Base-by-base conservation (phyloP, 331 rosid genomes). In the Pyrus hybrid region DNA sequence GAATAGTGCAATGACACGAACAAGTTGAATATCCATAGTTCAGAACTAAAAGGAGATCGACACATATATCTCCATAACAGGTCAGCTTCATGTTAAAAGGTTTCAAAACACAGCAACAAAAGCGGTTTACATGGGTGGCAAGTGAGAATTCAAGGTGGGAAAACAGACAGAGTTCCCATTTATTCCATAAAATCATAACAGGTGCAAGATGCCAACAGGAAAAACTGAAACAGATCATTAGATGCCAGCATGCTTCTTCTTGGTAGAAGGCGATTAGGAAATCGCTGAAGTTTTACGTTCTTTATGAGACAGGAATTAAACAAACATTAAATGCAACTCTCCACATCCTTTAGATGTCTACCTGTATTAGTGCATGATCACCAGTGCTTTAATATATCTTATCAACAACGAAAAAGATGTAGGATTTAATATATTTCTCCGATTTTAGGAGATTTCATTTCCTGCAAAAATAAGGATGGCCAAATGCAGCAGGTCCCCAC, bases 401-500 rank as follows among this genome's bases (percentile, higher is more conserved):
- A 63, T 63, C 45, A 63, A 63, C 22, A 17, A 63, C 2, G 6
- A 30, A 29, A 26, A 30, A 10, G 56, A 58, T 9, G 33, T 6
- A 10, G 20, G 43, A 25, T 60, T 73, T 60, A 61, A 41, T 30
- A 73, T 25, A 23, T 57, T 58, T 72, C 53, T 57, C 25, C 13
- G 37, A 72, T 35, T 72, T 72, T 37, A 14, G 68, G 29, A 32
- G 30, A 73, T 61, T 28, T 41, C 43, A 73, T 60, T 41, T 61
- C 69, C 68, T 73, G 41, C 77, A 60, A 16, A 26, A 41, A 73
- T 61, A 35, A 58, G 77, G 58, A 41, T 73, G 58, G 32, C 43
- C 37, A 61, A 17, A 37, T 41, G 37, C 77, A 61, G 60, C 60
- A 73, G 77, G 69, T 41, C 77, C 77, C 76, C 68, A 60, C 77